Percentiles rank a stretch among this genome's conserved stretches.
phyloP scores from a whole-genome alignment of 2,329 filamentous ascomycete species.

The Aspergillus sp. region DNA sequence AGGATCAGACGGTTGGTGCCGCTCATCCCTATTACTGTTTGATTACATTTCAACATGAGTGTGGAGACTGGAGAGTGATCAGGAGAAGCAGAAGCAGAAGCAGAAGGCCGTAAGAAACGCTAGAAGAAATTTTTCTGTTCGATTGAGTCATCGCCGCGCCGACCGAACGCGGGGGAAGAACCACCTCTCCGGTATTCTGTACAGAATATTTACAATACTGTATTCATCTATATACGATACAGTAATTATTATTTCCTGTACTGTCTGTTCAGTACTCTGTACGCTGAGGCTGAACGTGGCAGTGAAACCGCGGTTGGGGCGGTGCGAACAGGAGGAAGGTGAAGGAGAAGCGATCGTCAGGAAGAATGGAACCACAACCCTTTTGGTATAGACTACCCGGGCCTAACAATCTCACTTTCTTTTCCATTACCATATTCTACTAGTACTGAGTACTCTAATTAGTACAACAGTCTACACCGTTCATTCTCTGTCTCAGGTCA shows the following conservation, averaged over 20 bases:
- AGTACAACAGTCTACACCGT: too few species aligned
- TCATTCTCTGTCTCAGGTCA: too few species aligned
- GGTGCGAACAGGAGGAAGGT: slow-evolving; percentile 26
- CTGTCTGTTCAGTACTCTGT: too few species aligned
- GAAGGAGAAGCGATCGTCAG: slow-evolving; percentile 7
- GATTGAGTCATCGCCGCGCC: slow-evolving; percentile 4
- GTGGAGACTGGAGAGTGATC: slow-evolving; percentile 5
- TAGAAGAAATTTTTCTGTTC: background rate
- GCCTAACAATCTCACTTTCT: too few species aligned
- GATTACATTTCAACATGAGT: slow-evolving; percentile 2
- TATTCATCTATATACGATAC: background rate
- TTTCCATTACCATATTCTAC: too few species aligned
- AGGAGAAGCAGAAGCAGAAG: background rate
- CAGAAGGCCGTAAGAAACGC: background rate
- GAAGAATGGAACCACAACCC: slow-evolving; percentile 15
- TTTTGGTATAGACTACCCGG: too few species aligned
- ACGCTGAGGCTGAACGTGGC: slow-evolving; percentile 32
- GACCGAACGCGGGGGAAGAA: background rate
- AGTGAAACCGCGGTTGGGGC: slow-evolving; percentile 28
- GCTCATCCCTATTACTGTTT: slow-evolving; percentile 10
- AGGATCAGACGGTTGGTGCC: slow-evolving; percentile 8
- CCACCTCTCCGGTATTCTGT: too few species aligned
- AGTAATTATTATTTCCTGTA: too few species aligned
- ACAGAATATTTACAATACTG: background rate
- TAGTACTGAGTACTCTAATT: too few species aligned